Evolutionary conservation across 345 rosid species (phyloP), one percentile per base, ranked within the genome.

Genomic region (Corchorus capsularis): DNA sequence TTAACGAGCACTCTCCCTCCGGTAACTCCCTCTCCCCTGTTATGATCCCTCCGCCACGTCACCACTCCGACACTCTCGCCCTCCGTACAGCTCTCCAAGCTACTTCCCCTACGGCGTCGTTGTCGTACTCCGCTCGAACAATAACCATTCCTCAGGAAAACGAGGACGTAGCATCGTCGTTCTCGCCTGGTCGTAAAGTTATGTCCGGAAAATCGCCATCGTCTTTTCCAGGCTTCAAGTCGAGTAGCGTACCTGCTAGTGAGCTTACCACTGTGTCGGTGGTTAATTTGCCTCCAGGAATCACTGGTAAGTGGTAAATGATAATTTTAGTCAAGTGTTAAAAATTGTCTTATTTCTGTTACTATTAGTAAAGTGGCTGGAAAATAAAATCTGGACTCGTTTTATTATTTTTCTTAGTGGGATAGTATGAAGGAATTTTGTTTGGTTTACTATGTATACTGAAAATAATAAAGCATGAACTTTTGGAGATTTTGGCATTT

Each of bases 11-110:
- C 74, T 87, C 94, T 37, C 90, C 91, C 19, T 85, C 93, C 53
- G 90, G 84, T 5, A 90, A 87, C 83, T 89, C 93, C 35, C 84
- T 90, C 77, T 92, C 95, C 54, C 94, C 97, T 0, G 97, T 94
- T 76, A 91, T 91, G 90, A 93, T 93, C 79, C 97, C 92, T 61
- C 98, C 97, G n/a, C 93, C 95, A 7, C 95, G 89, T 79, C 93
- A 85, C 83, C 73, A 78, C 67, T 83, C 96, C 71, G 87, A 87
- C 27, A 75, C 82, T 72, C 76, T 81, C 27, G 1, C 27, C 73
- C 74, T 78, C 46, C 89, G 71, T n/a, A 63, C 73, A 41, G 52
- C 79, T 81, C 35, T 32, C n/a, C 78, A 64, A 6, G 70, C 73
- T 78, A 78, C 69, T 8, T 87, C 83, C 69, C 93, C 82, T 0